Evolutionary conservation across 495 filamentous ascomycete genomes (phyloP).

Genomic region (Xylaria curta): DNA sequence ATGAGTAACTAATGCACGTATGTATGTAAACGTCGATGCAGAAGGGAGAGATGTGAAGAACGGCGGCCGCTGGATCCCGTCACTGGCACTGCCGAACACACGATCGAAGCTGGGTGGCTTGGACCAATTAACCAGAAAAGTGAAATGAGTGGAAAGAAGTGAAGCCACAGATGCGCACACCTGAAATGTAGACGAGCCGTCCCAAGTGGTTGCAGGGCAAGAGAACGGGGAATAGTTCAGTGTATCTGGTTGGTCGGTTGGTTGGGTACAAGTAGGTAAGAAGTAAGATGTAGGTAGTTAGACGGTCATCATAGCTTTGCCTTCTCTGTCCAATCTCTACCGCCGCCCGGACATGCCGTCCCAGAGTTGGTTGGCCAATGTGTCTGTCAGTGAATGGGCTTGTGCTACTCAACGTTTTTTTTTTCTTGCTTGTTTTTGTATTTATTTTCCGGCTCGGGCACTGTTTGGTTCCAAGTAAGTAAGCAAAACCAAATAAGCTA

Average conservation of each 20-base stretch:
- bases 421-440: conserved; percentile 15
- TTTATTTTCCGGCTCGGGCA: neutral
- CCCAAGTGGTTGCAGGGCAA: conserved; percentile 5
- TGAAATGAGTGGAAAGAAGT: conserved; percentile 23
- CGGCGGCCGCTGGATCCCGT: conserved; percentile 1
- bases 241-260: conserved; percentile 1
- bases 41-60: conserved; percentile 3
- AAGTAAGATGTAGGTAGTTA: neutral
- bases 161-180: conserved; percentile 23
- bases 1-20: neutral
- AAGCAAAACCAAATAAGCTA: neutral
- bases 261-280: neutral
- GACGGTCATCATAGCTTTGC: neutral
- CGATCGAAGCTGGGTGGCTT: conserved; percentile 19
- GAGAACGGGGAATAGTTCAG: neutral
- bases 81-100: conserved; percentile 4
- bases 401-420: conserved; percentile 6
- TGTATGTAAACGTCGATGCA: neutral
- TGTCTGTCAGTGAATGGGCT: conserved; percentile 17
- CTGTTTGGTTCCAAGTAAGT: neutral
- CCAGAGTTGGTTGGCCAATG: conserved; percentile 12
- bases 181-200: conserved; percentile 3
- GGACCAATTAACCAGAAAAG: conserved; percentile 13
- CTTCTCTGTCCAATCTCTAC: conserved; percentile 4
- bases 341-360: conserved; percentile 23